Base-by-base conservation (phyloP, 805 yeast genomes). In the Candida morakotiae region DNA sequence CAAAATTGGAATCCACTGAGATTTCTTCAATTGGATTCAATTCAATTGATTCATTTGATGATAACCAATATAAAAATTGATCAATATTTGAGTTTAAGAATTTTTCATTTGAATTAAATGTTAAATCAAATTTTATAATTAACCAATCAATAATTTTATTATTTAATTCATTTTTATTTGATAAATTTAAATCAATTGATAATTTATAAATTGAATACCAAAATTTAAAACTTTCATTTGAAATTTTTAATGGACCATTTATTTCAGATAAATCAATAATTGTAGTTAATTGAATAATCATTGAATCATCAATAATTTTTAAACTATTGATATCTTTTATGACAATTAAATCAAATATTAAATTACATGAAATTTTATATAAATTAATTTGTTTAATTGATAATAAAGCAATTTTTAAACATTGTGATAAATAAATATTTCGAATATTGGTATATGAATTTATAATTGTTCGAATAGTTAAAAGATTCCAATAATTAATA, bases 181-280 rank as follows among this genome's bases (percentile, higher is more conserved):
- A 51, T 3, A 64, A 50, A 15, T 58, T 60, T 14, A 63, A 53
- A 2, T 51, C 51, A 23, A 31, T 37, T 5, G 34, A 22, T 8
- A 71, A 48, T 3, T 52, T 51, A 11, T 67, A 53, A 3, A 74
- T 44, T 0, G 63, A 45, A 35, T 63, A 55, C 89, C 89, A 83
- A 43, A 82, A 75, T 10, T 51, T 44, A 20, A 77, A 56, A 3
- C 83, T 60, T 33, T 70, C 75, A 29, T 70, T 59, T 32, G 70
- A 63, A 1, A 80, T 36, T 1, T 44, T 17, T 1, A 57, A 49
- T 2, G 93, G 91, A 0, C 91, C 91, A 52, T 73, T 75, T 0
- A 79, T 60, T 31, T 76, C 82, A 0, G 84, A 60, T 5, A 73
- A 51, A 25, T 79, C 83, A 32, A 74, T 57, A 1, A 78, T 36